Base-by-base conservation (phyloP, 2,329 filamentous ascomycete species). In the Byssochlamys sp. region DNA sequence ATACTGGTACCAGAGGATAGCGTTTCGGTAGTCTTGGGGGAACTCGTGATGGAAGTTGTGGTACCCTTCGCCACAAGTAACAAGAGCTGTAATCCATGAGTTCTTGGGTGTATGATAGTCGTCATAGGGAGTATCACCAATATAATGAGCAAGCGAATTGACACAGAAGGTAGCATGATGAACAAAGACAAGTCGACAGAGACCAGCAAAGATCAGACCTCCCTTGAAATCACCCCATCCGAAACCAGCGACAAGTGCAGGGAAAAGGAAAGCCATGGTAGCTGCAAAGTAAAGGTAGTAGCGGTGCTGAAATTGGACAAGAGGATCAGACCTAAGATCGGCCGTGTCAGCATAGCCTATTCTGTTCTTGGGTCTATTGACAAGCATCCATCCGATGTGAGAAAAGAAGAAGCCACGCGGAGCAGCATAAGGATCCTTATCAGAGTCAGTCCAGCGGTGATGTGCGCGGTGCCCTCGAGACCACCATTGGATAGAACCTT, bases 1-100 rank as follows among this genome's bases (percentile, higher is more conserved):
- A 69, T 95, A 95, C 77, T 95, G 90, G 78, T 85, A 87, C 89
- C 90, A 95, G 75, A 90, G 81, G 65, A 94, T 92, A 60, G 89
- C 90, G 72, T 95, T 95, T 72, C 90, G 89, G 84, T 94, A 95
- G 75, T 95, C 90, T 9, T 89, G 92, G 56, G 90, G 90, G 77
- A 95, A 95, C 75, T 95, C 90, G 81, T 95, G 90, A 78, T 95
- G 90, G 82, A 95, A 95, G 82, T 95, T 95, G 82, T 95, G 90
- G 79, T 95, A 95, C 29, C 90, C 90, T 77, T 91, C 90, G 53
- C 90, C 90, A 24, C 95, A 86, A 50, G 90, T 95, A 65, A 90
- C 86, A 19, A 95, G 78, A 51, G 90, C 90, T 48, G 90, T 95
- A 75, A 95, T 84, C 71, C 91, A 82, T 75, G 95, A 89, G 69